Evolutionary conservation across 78 protist genomes (phyloP).

Genomic region (Pelomyxa schiedti): DNA sequence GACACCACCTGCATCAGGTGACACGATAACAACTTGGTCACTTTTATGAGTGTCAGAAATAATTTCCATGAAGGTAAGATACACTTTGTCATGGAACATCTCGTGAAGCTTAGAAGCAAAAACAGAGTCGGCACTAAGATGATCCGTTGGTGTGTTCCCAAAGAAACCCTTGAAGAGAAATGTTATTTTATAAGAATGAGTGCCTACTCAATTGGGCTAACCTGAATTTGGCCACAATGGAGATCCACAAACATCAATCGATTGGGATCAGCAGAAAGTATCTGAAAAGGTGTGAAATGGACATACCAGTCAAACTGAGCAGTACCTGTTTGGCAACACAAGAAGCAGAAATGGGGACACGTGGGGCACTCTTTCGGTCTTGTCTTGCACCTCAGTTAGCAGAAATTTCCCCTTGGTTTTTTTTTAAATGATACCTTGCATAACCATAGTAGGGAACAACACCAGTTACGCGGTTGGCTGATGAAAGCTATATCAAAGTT

Average conservation of each 20-base stretch:
- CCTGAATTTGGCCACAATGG: constrained; percentile 50
- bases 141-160: constrained; percentile 66
- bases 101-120: constrained; percentile 42
- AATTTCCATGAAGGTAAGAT: neutral
- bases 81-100: neutral
- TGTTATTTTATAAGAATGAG: neutral
- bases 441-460: constrained; percentile 68
- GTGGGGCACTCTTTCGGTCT: constrained; percentile 25
- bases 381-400: constrained; percentile 8
- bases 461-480: neutral
- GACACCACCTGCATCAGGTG: constrained; percentile 81
- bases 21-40: constrained; percentile 48
- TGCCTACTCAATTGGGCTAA: neutral
- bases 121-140: constrained; percentile 65
- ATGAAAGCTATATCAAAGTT: neutral
- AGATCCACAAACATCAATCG: constrained; percentile 74
- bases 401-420: too few relatives aligned
- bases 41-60: neutral
- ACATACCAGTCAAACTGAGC: too few relatives aligned
- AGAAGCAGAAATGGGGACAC: constrained; percentile 77
- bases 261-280: constrained; percentile 74
- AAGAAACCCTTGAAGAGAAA: constrained; percentile 29
- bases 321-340: constrained; percentile 72
- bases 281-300: too few relatives aligned
- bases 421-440: constrained; percentile 57